Evolutionary conservation across 768 basidiomycete genomes (phyloP).

Genomic region (Hericium erinaceus): DNA sequence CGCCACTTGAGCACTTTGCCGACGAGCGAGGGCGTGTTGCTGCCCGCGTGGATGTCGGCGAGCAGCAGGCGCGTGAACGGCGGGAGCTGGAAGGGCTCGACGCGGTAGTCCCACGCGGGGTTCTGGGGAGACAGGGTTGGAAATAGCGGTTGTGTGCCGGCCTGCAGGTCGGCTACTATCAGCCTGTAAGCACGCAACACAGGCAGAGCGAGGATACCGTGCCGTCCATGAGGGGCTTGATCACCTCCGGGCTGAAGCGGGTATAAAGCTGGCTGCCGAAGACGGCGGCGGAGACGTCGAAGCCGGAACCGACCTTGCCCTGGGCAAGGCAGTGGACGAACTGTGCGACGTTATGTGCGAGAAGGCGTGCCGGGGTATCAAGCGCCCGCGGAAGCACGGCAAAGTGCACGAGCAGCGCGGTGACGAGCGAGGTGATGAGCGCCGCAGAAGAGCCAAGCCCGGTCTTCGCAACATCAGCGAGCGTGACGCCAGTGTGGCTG

Average conservation of each 20-base stretch:
- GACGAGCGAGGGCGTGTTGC: constrained; percentile 90
- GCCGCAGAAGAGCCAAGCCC: constrained; percentile 96
- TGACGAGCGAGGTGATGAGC: constrained; percentile 89
- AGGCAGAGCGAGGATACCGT: constrained; percentile 23
- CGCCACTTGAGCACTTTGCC: constrained; percentile 89
- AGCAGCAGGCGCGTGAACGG: constrained; percentile 77
- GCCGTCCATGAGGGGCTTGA: constrained; percentile 56
- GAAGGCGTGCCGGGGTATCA: constrained; percentile 37
- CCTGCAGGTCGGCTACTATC: constrained; percentile 13
- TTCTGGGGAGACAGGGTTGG: constrained; percentile 58
- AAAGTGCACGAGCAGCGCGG: constrained; percentile 74
- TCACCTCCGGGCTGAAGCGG: constrained; percentile 68
- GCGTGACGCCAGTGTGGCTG: constrained; percentile 51
- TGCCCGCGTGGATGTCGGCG: constrained; percentile 94
- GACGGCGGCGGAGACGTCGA: constrained; percentile 90
- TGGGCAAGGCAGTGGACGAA: constrained; percentile 94
- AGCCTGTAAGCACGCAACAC: background rate
- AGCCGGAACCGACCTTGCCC: constrained; percentile 96
- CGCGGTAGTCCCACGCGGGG: constrained; percentile 61
- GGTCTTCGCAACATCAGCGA: constrained; percentile 92
- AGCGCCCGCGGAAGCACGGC: constrained; percentile 44
- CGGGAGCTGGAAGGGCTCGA: constrained; percentile 72
- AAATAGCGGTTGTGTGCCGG: constrained; percentile 24
- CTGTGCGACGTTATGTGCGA: constrained; percentile 91
- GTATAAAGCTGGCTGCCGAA: constrained; percentile 93